These are phyloP conservation scores for Sphaerobolus stellatus DNA, from an alignment of 1,284 basidiomycete species.

Conservation along the genomic window DNA sequence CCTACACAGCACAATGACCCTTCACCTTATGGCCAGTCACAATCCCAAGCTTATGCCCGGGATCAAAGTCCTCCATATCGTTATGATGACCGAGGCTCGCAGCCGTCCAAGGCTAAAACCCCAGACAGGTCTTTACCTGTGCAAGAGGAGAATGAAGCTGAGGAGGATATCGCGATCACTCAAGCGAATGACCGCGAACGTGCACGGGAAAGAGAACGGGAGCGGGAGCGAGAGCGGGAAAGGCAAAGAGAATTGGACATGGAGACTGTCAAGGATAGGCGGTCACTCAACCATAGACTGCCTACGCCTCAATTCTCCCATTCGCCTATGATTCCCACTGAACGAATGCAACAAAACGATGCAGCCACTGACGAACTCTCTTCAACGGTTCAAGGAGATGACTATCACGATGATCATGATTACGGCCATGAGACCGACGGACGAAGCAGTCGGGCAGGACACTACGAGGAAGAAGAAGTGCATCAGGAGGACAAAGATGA, in stretches of 20 bases:
- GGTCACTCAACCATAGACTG: constrained; percentile 5
- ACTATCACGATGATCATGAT: constrained; percentile 1
- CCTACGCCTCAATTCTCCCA: constrained; percentile 10
- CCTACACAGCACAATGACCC: constrained; percentile 46
- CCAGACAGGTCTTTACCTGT: constrained; percentile 73
- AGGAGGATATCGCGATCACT: constrained; percentile 51
- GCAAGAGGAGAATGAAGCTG: constrained; percentile 61
- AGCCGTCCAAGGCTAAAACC: constrained; percentile 54
- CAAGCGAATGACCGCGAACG: constrained; percentile 5
- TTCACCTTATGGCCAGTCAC: constrained; percentile 25
- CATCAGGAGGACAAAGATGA: constrained; percentile 39
- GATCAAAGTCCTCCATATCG: constrained; percentile 31
- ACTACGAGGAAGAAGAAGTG: constrained; percentile 45
- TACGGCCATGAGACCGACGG: constrained; percentile 21
- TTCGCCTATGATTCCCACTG: constrained; percentile 9
- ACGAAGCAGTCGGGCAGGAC: constrained; percentile 33
- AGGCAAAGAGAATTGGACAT: constrained; percentile 3
- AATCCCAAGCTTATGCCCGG: constrained; percentile 42
- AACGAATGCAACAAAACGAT: not conserved
- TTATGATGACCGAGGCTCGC: constrained; percentile 50
- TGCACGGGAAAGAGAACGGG: constrained; percentile 4
- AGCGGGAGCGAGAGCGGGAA: constrained; percentile 3
- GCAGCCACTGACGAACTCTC: constrained; percentile 9
- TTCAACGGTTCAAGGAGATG: constrained; percentile 3
- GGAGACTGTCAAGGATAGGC: not conserved